phyloP scores from a whole-genome alignment of 2,329 filamentous ascomycete species.

The Penicillium verrucosum region DNA sequence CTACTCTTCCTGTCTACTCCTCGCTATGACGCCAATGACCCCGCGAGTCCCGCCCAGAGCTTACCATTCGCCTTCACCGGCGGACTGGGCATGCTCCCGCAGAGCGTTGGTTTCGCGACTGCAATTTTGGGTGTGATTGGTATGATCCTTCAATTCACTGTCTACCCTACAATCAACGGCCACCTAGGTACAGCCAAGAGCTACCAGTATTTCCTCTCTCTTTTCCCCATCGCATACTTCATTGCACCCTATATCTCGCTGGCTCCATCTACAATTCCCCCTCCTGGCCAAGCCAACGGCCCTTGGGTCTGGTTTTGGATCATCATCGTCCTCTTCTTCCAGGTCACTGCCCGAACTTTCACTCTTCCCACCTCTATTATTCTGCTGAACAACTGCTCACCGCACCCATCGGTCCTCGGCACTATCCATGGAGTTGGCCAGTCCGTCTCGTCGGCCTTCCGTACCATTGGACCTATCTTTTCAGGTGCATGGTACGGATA shows the following conservation, averaged over 20 bases:
- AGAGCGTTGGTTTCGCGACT: slow-evolving; percentile 70
- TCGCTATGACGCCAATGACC: slow-evolving; percentile 48
- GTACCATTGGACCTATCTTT: slow-evolving; percentile 57
- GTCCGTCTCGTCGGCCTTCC: slow-evolving; percentile 53
- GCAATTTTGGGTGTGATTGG: slow-evolving; percentile 71
- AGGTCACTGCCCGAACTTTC: slow-evolving; percentile 71
- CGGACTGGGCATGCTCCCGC: slow-evolving; percentile 68
- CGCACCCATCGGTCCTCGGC: slow-evolving; percentile 57
- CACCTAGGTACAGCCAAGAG: slow-evolving; percentile 66
- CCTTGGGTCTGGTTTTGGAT: slow-evolving; percentile 64
- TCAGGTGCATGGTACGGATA: slow-evolving; percentile 55
- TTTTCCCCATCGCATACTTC: slow-evolving; percentile 71
- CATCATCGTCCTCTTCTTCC: slow-evolving; percentile 61
- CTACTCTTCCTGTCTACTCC: slow-evolving; percentile 74
- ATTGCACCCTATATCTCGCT: slow-evolving; percentile 68
- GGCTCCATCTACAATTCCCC: slow-evolving; percentile 55
- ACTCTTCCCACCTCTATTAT: slow-evolving; percentile 59
- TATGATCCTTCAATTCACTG: slow-evolving; percentile 65
- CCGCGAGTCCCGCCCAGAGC: slow-evolving; percentile 40
- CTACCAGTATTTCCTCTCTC: slow-evolving; percentile 63
- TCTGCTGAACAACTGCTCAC: slow-evolving; percentile 58
- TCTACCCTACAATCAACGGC: slow-evolving; percentile 67
- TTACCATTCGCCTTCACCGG: slow-evolving; percentile 62
- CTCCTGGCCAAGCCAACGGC: slow-evolving; percentile 38
- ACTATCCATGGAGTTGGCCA: slow-evolving; percentile 60